Conservation (phyloP, 176 grass and related monocot species). For the Musa troglodytarum region DNA sequence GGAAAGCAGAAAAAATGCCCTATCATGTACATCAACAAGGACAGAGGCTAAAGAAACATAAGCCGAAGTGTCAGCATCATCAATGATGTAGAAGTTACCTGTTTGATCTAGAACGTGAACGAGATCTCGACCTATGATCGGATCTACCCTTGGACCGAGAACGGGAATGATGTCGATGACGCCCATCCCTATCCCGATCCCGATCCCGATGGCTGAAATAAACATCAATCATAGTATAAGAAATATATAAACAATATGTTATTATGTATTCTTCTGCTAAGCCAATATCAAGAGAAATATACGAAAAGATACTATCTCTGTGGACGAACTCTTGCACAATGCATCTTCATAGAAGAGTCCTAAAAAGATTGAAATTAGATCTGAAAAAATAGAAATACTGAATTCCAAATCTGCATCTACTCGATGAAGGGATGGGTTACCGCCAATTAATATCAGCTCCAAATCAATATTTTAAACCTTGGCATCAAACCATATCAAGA, state of each 20-base stretch:
- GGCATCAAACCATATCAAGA: too few relatives aligned
- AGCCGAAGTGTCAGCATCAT: neutral
- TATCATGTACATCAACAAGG: too few relatives aligned
- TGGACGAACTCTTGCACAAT: neutral
- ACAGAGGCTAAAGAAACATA: too few relatives aligned
- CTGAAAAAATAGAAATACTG: neutral
- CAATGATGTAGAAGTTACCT: constrained; percentile 30
- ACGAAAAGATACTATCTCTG: neutral
- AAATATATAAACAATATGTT: neutral
- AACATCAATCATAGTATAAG: constrained; percentile 1
- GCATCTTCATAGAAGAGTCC: neutral
- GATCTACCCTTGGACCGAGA: constrained; percentile 56
- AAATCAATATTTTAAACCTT: too few relatives aligned
- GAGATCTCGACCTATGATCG: constrained; percentile 61
- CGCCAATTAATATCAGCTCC: too few relatives aligned
- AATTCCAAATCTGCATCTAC: too few relatives aligned
- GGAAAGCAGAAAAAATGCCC: neutral
- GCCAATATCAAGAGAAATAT: neutral
- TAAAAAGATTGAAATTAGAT: neutral
- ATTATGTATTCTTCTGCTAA: too few relatives aligned
- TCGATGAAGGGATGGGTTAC: too few relatives aligned
- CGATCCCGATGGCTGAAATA: constrained; percentile 50
- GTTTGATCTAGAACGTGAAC: constrained; percentile 54
- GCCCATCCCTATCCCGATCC: constrained; percentile 37
- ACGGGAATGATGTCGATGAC: constrained; percentile 48